phyloP scores from a whole-genome alignment of 2,329 filamentous ascomycete species.

The Fusarium torulosum region DNA sequence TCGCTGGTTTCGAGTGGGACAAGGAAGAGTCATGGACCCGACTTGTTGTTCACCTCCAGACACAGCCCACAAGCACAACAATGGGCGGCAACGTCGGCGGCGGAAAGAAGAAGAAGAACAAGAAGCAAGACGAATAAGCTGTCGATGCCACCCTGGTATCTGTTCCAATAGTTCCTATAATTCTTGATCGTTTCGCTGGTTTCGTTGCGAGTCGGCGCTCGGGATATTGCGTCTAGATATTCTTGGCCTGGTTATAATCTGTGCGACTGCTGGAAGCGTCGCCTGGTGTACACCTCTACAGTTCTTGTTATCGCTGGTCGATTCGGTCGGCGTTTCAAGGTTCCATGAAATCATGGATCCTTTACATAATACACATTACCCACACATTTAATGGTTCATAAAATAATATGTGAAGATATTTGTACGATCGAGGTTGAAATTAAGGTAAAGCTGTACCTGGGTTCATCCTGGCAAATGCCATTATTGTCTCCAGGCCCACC shows the following conservation, averaged over 20 bases:
- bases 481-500: constrained; percentile 8
- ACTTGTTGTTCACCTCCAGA: constrained; percentile 87
- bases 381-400: not conserved
- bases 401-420: not conserved
- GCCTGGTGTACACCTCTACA: constrained; percentile 48
- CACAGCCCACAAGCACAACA: constrained; percentile 67
- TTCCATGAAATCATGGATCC: constrained; percentile 31
- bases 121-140: constrained; percentile 64
- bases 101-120: constrained; percentile 80
- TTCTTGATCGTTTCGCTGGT: constrained; percentile 56
- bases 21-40: constrained; percentile 91
- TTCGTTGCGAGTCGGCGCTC: constrained; percentile 57
- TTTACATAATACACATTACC: constrained; percentile 42
- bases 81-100: constrained; percentile 59
- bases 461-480: not conserved
- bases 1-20: constrained; percentile 97
- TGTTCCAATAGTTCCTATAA: constrained; percentile 58
- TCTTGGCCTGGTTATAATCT: constrained; percentile 51
- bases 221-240: constrained; percentile 61
- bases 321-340: constrained; percentile 34
- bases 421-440: not conserved
- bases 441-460: not conserved
- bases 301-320: constrained; percentile 41
- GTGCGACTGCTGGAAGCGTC: constrained; percentile 47
- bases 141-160: constrained; percentile 49